Base-by-base conservation (phyloP, 352 stramenopile genomes). In the Phytopythium mirpurense region DNA sequence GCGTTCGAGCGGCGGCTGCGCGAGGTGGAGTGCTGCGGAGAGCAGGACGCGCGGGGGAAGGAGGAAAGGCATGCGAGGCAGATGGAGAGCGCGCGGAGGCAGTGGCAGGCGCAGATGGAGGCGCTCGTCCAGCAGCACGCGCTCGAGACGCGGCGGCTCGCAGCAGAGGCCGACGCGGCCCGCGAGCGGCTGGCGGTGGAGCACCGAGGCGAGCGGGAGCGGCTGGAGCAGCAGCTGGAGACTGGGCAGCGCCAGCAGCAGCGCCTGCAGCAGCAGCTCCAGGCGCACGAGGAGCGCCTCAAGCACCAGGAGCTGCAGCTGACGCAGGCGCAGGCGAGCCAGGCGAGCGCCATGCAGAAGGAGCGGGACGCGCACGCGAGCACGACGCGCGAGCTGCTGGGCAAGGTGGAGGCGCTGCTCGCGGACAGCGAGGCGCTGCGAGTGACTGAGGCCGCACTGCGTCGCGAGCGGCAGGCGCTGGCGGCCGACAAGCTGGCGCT, bases 361-460 rank as follows among this genome's bases (percentile, higher is more conserved):
- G 54, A 59, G 14, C 62, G 73, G 36, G 48, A 63, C n/a, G 44
- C 45, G 3, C 67, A 80, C 8, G 68, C 86, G 38, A 45, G 64
- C 46, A 78, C 67, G 44, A 86, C 79, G 53, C 58, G 76, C 54
- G 65, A 83, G 27, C 56, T 86, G 6, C 63, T 86, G 50, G 58
- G 66, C 36, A 83, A 88, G 47, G 88, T 88, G 37, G 78, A 92
- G 64, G 60, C 54, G 3, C 46, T 92, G 50, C 43, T 88, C 19
- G 51, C 56, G 10, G 74, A 92, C 3, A 44, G 65, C 16, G 76
- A 89, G 59, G 42, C 50, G 16, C 46, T 89, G 32, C 67, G 78
- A 5, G 54, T 45, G 16, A 57, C 62, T 7, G 77, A 90, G 48
- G 59, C 63, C 3, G 72, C 76, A 27, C 63, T 93, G 36, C 70